Evolutionary conservation across 352 stramenopile species (phyloP), one percentile per base, ranked within the genome.

Genomic region (Aphanomyces euteiches): DNA sequence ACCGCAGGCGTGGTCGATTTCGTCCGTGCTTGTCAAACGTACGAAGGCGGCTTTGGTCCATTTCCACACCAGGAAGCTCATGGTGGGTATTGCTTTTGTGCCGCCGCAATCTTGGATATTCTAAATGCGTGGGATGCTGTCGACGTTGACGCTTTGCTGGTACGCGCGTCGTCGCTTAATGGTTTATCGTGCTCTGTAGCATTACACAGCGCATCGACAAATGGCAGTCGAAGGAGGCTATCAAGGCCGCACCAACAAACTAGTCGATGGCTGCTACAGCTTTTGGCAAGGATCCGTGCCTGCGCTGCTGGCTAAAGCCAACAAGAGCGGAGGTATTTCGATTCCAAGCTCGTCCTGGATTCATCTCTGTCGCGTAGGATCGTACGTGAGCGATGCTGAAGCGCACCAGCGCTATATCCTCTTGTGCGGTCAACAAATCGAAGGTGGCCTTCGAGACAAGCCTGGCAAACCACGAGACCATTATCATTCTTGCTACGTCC

Each of bases 181-280:
- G 6, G 28, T 34, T 12, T n/a, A 38, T 68, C 7, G 43, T 37
- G 38, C 43, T 34, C 10, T 5, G 13, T 68, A 68, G 60, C 60
- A 68, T 43, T 68, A 68, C 96, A 77, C 99, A 47, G 80, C 87
- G 47, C 85, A 92, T 66, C 80, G 96, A 15, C 97, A 99, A 79
- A 98, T 98, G 90, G 75, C 79, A 19, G 97, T 93, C 60, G 91
- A 97, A 83, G 90, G 90, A 6, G 90, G 89, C 0, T 94, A 92
- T 78, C 87, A 94, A 60, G 98, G 98, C 39, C 89, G 98, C 28
- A 98, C 94, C 6, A 99, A 99, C 83, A 99, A 99, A 76, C 81
- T 99, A 4, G 98, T 99, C 10, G 98, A 99, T 75, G 97, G 96
- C 0, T 99, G 98, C 80, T 99, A 99, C 77, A 98, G 92, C n/a